Evolutionary conservation across 768 basidiomycete species (phyloP).

Genomic region (Russula earlei): DNA sequence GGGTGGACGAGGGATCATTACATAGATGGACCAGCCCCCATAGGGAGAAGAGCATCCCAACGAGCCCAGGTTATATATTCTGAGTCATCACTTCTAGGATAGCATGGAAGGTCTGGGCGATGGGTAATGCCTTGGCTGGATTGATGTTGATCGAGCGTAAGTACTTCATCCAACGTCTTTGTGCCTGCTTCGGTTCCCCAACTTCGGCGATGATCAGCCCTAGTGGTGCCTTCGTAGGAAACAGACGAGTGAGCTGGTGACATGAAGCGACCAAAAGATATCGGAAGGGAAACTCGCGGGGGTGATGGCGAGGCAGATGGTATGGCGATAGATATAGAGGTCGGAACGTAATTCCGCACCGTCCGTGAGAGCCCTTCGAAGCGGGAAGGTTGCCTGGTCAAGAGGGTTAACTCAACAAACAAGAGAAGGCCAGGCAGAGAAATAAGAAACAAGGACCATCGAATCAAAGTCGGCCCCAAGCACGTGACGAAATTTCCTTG

Average conservation of each 20-base stretch:
- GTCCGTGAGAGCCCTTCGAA: constrained; percentile 45
- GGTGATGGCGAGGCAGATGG: constrained; percentile 40
- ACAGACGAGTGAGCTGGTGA: constrained; percentile 21
- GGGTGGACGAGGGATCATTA: constrained; percentile 5
- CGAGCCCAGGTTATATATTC: constrained; percentile 37
- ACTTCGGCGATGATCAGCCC: constrained; percentile 8
- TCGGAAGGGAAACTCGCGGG: constrained; percentile 40
- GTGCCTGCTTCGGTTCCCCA: constrained; percentile 11
- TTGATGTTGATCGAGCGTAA: constrained; percentile 16
- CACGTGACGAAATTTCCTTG: neutral
- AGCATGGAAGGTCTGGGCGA: constrained; percentile 19
- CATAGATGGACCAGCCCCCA: constrained; percentile 12
- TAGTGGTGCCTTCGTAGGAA: neutral
- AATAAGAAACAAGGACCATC: neutral
- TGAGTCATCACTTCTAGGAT: constrained; percentile 24
- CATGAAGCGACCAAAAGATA: constrained; percentile 40
- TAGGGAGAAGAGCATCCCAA: constrained; percentile 32
- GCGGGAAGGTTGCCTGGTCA: constrained; percentile 37
- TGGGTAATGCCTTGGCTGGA: constrained; percentile 2
- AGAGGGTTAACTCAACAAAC: neutral
- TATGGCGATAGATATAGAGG: constrained; percentile 43
- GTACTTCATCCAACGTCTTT: constrained; percentile 23
- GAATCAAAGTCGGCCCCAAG: neutral
- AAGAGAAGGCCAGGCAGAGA: neutral
- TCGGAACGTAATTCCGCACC: constrained; percentile 45